Evolutionary conservation across 2,329 filamentous ascomycete species (phyloP).

Genomic region (Hirsutella thompsonii): DNA sequence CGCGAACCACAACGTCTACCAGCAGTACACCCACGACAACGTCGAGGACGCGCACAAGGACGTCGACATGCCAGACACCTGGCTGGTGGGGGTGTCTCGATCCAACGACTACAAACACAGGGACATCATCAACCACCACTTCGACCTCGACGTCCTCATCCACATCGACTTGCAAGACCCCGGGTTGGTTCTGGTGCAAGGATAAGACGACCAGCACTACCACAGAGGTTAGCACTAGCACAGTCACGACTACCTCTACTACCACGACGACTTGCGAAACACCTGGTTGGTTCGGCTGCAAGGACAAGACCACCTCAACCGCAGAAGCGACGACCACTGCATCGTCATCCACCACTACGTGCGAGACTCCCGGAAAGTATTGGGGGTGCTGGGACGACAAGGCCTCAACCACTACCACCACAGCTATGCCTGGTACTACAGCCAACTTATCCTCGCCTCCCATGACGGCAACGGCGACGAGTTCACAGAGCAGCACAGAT

Average conservation of each 20-base stretch:
- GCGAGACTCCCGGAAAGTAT: constrained; percentile 39
- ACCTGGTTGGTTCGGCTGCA: constrained; percentile 1
- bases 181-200: constrained; percentile 56
- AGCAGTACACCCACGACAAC: constrained; percentile 39
- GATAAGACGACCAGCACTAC: constrained; percentile 23
- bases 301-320: constrained; percentile 11
- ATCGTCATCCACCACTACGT: constrained; percentile 17
- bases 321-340: constrained; percentile 16
- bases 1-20: constrained; percentile 53
- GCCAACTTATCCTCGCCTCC: constrained; percentile 14
- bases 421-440: constrained; percentile 9
- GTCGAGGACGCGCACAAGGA: constrained; percentile 61
- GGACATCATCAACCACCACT: constrained; percentile 24
- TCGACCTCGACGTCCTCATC: constrained; percentile 33
- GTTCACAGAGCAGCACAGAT: constrained; percentile 7
- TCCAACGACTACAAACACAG: constrained; percentile 38
- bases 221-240: neutral
- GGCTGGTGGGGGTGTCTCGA: constrained; percentile 83
- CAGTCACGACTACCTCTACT: constrained; percentile 14
- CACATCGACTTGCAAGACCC: constrained; percentile 46
- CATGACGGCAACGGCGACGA: constrained; percentile 16
- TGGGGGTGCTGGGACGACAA: constrained; percentile 43
- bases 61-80: constrained; percentile 78
- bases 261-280: constrained; percentile 9
- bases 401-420: constrained; percentile 13